Evolutionary conservation across 1,284 basidiomycete genomes (phyloP).

Genomic region (Ustilago nuda): DNA sequence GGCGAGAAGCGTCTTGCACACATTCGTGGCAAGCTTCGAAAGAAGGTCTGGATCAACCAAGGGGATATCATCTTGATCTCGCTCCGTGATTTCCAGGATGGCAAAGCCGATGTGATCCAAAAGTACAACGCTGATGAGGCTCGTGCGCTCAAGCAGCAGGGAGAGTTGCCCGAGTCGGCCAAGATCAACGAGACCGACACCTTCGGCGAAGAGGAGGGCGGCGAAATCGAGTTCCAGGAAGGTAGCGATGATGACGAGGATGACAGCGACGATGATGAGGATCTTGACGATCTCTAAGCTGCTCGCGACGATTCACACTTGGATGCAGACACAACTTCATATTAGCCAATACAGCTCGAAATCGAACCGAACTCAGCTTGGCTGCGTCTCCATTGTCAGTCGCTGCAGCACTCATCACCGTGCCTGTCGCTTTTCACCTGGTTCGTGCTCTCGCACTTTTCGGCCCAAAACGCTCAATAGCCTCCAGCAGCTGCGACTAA

Average conservation of each 20-base stretch:
- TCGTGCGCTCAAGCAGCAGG: constrained; percentile 93
- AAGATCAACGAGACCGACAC: constrained; percentile 98
- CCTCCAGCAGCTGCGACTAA: not conserved
- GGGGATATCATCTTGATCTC: constrained; percentile 97
- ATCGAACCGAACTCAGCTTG: too few species aligned
- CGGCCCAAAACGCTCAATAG: not conserved
- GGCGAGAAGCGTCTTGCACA: constrained; percentile 97
- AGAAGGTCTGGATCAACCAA: constrained; percentile 99
- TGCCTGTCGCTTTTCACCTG: not conserved
- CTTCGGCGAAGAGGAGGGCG: constrained; percentile 82
- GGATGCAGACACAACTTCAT: not conserved
- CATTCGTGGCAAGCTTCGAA: constrained; percentile 98
- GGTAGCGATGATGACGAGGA: constrained; percentile 67
- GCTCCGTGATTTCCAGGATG: constrained; percentile 98
- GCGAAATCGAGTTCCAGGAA: constrained; percentile 69
- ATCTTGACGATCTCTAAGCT: constrained; percentile 61
- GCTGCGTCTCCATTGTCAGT: not conserved
- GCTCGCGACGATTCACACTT: not conserved
- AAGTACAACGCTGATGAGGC: constrained; percentile 95
- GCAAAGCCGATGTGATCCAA: constrained; percentile 99
- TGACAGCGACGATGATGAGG: constrained; percentile 62
- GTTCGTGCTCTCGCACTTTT: too few species aligned
- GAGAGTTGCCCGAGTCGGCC: constrained; percentile 95
- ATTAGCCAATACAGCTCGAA: too few species aligned
- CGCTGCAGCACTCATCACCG: not conserved